These are phyloP conservation scores for Rhizophagus sp. DNA, from an alignment of 192 early-diverging fungal genomes.

Conservation along the genomic window DNA sequence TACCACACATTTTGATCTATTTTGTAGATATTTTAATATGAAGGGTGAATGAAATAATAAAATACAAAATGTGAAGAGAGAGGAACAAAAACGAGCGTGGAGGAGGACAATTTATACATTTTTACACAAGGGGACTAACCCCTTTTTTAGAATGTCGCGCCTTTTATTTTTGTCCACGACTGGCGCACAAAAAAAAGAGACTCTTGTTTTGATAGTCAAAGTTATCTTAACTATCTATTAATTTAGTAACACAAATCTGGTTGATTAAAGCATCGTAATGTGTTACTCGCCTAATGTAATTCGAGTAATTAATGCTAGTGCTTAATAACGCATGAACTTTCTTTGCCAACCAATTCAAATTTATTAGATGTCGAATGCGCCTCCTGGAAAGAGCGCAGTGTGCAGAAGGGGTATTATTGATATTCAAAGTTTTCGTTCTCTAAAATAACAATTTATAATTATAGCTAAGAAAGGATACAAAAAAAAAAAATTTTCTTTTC, in stretches of 20 bases:
- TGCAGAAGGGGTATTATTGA: neutral
- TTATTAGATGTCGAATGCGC: neutral
- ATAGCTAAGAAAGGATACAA: no score
- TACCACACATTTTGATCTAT: slow-evolving; percentile 67
- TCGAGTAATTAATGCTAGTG: neutral
- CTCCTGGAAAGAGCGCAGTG: neutral
- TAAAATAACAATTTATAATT: neutral
- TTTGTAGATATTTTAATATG: neutral
- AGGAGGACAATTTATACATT: neutral
- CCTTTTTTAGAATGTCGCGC: neutral
- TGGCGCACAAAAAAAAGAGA: no score
- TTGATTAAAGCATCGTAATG: neutral
- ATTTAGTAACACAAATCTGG: neutral
- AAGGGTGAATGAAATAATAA: neutral
- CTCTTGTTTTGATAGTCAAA: neutral
- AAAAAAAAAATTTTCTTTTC: no score
- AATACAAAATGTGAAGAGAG: neutral
- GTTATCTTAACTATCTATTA: neutral
- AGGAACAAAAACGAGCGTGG: neutral
- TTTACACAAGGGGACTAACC: neutral
- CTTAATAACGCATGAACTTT: neutral
- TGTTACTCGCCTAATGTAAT: neutral
- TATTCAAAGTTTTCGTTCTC: neutral
- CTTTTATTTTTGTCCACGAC: neutral
- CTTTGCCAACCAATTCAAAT: no score